phyloP scores from a whole-genome alignment of 371 early-diverging fungal genomes.

The Mucor sp. region DNA sequence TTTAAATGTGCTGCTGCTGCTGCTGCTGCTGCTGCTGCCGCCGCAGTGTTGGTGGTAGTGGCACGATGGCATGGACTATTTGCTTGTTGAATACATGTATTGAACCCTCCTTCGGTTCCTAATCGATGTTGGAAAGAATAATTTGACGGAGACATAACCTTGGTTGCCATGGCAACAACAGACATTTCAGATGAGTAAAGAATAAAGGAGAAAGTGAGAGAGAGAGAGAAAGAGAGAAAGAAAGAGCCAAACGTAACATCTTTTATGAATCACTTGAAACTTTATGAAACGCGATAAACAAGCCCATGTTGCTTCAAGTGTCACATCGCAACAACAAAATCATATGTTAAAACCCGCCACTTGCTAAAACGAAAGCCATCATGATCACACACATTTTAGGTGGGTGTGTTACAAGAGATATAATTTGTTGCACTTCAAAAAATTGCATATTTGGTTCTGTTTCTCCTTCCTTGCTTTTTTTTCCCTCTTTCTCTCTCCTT shows the following conservation, averaged over 20 bases:
- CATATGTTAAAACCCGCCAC: background rate
- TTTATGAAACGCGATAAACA: constrained; percentile 11
- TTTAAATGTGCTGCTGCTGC: background rate
- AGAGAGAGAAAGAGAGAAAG: background rate
- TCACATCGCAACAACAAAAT: background rate
- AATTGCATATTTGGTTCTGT: constrained; percentile 1
- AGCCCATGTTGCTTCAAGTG: constrained; percentile 7
- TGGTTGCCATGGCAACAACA: background rate
- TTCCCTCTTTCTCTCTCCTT: background rate
- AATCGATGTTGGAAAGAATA: background rate
- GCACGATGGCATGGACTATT: background rate
- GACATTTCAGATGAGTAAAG: background rate
- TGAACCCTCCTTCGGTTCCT: background rate
- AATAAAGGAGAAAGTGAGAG: background rate
- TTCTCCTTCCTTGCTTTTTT: background rate
- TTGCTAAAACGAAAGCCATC: background rate
- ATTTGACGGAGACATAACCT: background rate
- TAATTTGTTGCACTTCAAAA: background rate
- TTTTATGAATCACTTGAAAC: constrained; percentile 2
- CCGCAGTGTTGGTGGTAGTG: background rate
- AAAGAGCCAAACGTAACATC: background rate
- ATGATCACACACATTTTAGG: background rate
- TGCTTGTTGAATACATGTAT: constrained; percentile 1
- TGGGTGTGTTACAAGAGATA: background rate
- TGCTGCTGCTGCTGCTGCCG: background rate